Evolutionary conservation across 345 rosid species (phyloP).

Genomic region (Noccaea bulbosa): DNA sequence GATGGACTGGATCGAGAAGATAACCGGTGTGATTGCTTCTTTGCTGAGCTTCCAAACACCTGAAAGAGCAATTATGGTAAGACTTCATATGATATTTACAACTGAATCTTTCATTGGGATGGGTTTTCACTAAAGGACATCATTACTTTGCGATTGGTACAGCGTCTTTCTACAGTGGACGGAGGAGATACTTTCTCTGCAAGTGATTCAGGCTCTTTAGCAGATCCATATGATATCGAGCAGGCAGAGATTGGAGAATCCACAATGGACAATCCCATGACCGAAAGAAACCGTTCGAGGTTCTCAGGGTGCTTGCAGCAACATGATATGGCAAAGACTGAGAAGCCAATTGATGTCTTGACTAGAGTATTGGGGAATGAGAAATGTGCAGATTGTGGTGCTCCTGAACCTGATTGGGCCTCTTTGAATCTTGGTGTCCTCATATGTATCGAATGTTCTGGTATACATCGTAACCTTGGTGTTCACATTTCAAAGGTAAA

Average conservation of each 20-base stretch:
- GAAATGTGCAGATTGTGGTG: slow-evolving; percentile 79
- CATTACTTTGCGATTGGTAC: slow-evolving; percentile 37
- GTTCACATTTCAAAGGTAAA: slow-evolving; percentile 80
- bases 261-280: slow-evolving; percentile 39
- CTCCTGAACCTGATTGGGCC: slow-evolving; percentile 88
- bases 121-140: slow-evolving; percentile 15
- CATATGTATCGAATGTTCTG: slow-evolving; percentile 81
- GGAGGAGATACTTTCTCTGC: slow-evolving; percentile 52
- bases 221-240: slow-evolving; percentile 52
- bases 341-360: slow-evolving; percentile 66
- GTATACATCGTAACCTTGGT: slow-evolving; percentile 84
- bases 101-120: slow-evolving; percentile 31
- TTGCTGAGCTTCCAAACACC: slow-evolving; percentile 66
- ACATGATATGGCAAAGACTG: slow-evolving; percentile 49
- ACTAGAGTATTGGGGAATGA: slow-evolving; percentile 69
- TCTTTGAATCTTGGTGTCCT: slow-evolving; percentile 78
- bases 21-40: slow-evolving; percentile 75
- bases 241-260: slow-evolving; percentile 50
- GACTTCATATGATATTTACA: slow-evolving; percentile 1
- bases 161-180: slow-evolving; percentile 54
- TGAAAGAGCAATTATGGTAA: slow-evolving; percentile 56
- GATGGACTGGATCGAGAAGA: slow-evolving; percentile 86
- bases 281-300: slow-evolving; percentile 53
- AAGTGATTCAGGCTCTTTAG: slow-evolving; percentile 54
- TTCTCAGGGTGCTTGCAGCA: slow-evolving; percentile 54